A percentile compares a stretch with the other conserved stretches of the same genome.
Conservation (phyloP, 768 basidiomycete genomes). For the Amanita phalloides region DNA sequence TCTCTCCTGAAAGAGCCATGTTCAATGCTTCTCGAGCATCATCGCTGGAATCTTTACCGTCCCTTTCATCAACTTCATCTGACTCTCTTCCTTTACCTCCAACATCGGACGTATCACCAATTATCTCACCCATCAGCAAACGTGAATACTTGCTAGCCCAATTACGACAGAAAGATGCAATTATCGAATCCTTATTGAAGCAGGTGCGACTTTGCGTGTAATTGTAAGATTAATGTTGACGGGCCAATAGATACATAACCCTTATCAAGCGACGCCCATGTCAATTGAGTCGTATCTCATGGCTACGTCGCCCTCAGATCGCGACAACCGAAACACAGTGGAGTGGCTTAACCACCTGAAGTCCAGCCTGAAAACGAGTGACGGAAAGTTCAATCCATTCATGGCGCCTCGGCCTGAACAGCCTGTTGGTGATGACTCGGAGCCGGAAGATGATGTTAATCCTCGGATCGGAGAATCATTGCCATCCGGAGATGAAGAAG, state of each 20-base stretch:
- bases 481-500: slow-evolving; percentile 11
- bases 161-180: slow-evolving; percentile 78
- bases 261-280: slow-evolving; percentile 69
- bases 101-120: slow-evolving; percentile 21
- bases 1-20: background rate
- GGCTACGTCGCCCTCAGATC: slow-evolving; percentile 69
- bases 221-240: background rate
- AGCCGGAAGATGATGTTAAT: slow-evolving; percentile 11
- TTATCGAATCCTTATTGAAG: slow-evolving; percentile 78
- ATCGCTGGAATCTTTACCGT: slow-evolving; percentile 4
- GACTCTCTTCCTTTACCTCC: slow-evolving; percentile 16
- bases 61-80: slow-evolving; percentile 9
- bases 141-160: slow-evolving; percentile 80
- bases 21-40: slow-evolving; percentile 3
- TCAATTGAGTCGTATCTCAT: slow-evolving; percentile 70
- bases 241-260: slow-evolving; percentile 55
- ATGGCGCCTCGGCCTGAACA: slow-evolving; percentile 24
- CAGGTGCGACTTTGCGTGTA: slow-evolving; percentile 35
- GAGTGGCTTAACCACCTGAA: slow-evolving; percentile 69
- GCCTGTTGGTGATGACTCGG: slow-evolving; percentile 13
- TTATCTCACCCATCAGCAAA: slow-evolving; percentile 44
- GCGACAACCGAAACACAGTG: slow-evolving; percentile 54
- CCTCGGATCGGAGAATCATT: slow-evolving; percentile 13
- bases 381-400: slow-evolving; percentile 34
- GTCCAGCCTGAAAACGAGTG: slow-evolving; percentile 41